Evolutionary conservation across 2,329 filamentous ascomycete species (phyloP), one percentile per base, ranked within the genome.

Genomic region (Fusarium setosum): DNA sequence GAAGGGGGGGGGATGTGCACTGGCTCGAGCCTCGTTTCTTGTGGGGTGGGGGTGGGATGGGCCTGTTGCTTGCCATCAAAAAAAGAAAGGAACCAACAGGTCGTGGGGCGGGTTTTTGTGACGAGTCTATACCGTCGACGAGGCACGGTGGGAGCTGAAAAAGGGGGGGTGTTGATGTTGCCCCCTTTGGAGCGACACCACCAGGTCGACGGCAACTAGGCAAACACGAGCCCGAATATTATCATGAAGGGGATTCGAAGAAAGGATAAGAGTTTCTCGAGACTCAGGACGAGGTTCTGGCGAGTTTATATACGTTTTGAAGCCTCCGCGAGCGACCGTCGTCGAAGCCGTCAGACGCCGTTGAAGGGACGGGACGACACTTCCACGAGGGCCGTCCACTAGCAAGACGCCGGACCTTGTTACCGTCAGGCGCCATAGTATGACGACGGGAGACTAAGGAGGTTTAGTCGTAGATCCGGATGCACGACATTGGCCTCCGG

Each of bases 401-500:
- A 56, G 35, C 11, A 26, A 42, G 59, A 53, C 15, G 32, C 38
- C 24, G 31, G 51, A 23, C 10, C 17, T 12, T 40, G 23, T 54
- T 32, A 23, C 40, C 40, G 21, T 32, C 48, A 29, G 56, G 51
- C 38, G 64, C 50, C 60, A 68, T 38, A 53, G 52, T 26, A 65
- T 40, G 42, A 57, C 60, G 10, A 18, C 52, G 48, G 44, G 15
- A 45, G 49, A 51, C 63, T 68, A 65, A 31, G 29, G 15, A 58
- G 12, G 45, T 29, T 52, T 61, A 65, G 60, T 49, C 35, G 45
- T 48, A 26, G 29, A 40, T 23, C 44, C 60, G 51, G 56, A 65
- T 67, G 64, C 64, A 68, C 60, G 48, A 68, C 64, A 67, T 67
- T 59, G 40, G 10, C 48, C 34, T 56, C 54, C 63, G 53, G 63